Conservation (phyloP, 2,329 filamentous ascomycete species). For the Lasiodiplodia theobromae region DNA sequence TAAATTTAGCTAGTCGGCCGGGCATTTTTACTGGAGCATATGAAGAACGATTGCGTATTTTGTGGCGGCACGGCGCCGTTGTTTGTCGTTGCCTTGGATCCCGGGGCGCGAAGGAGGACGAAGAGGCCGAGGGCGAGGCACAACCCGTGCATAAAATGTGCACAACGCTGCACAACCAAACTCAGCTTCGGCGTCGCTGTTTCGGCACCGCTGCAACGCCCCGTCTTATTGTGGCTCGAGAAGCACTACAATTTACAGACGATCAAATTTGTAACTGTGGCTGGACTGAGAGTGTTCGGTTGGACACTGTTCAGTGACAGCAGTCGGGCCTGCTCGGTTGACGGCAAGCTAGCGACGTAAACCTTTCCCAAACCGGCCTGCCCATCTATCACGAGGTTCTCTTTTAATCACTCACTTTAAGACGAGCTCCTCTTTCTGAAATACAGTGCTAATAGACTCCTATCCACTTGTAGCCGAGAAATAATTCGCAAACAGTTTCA, state of each 20-base stretch:
- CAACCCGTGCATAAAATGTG: background rate
- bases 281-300: background rate
- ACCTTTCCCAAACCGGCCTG: slow-evolving; percentile 8
- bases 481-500: background rate
- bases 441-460: background rate
- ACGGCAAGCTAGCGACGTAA: background rate
- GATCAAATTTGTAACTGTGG: background rate
- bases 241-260: background rate
- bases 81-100: background rate
- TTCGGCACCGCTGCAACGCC: background rate
- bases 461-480: too few species aligned
- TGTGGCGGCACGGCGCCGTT: background rate
- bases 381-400: background rate
- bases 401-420: background rate
- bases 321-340: background rate
- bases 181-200: background rate
- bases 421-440: background rate
- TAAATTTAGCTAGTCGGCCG: background rate
- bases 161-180: background rate
- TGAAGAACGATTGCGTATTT: background rate
- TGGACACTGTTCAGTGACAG: background rate
- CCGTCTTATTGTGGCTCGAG: background rate
- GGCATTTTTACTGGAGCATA: background rate
- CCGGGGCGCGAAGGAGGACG: background rate
- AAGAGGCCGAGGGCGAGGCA: slow-evolving; percentile 11